A percentile compares a stretch with the other conserved stretches of the same genome.
phyloP scores from a whole-genome alignment of 768 basidiomycete genomes.

The Tricholoma flavovirens region DNA sequence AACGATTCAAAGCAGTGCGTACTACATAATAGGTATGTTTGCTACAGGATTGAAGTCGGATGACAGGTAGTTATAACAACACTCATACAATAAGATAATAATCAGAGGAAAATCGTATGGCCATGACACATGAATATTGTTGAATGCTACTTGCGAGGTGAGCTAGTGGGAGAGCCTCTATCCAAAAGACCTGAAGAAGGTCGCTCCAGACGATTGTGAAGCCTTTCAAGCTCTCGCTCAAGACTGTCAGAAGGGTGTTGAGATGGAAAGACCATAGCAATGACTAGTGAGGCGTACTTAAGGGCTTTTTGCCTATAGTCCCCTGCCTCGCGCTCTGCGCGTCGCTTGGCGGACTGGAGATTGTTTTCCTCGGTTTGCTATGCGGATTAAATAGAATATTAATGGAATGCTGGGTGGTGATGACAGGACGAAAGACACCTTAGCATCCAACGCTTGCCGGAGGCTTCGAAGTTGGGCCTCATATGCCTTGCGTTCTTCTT shows the following conservation, averaged over 20 bases:
- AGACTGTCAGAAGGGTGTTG: slow-evolving; percentile 31
- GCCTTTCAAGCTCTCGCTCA: slow-evolving; percentile 63
- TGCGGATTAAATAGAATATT: slow-evolving; percentile 1
- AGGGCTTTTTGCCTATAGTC: slow-evolving; percentile 69
- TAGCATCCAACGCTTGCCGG: slow-evolving; percentile 52
- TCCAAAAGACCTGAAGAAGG: slow-evolving; percentile 36
- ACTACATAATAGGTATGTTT: neutral
- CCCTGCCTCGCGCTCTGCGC: slow-evolving; percentile 69
- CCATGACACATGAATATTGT: neutral
- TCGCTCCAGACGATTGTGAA: slow-evolving; percentile 58
- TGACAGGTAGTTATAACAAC: neutral
- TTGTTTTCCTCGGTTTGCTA: slow-evolving; percentile 68
- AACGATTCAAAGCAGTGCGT: neutral
- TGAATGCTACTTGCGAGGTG: slow-evolving; percentile 26
- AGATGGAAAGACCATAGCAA: slow-evolving; percentile 2
- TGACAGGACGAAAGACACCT: slow-evolving; percentile 33
- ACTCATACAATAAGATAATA: neutral
- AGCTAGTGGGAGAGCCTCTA: slow-evolving; percentile 20
- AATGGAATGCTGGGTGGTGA: slow-evolving; percentile 1
- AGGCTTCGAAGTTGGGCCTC: slow-evolving; percentile 54
- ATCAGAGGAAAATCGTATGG: neutral
- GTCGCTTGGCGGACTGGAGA: slow-evolving; percentile 66
- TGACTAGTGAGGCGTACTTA: slow-evolving; percentile 37
- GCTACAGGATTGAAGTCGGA: neutral
- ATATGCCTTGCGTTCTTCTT: slow-evolving; percentile 58